These are phyloP conservation scores for Dichotomocladium elegans DNA, from an alignment of 371 early-diverging fungal genomes.

Conservation along the genomic window DNA sequence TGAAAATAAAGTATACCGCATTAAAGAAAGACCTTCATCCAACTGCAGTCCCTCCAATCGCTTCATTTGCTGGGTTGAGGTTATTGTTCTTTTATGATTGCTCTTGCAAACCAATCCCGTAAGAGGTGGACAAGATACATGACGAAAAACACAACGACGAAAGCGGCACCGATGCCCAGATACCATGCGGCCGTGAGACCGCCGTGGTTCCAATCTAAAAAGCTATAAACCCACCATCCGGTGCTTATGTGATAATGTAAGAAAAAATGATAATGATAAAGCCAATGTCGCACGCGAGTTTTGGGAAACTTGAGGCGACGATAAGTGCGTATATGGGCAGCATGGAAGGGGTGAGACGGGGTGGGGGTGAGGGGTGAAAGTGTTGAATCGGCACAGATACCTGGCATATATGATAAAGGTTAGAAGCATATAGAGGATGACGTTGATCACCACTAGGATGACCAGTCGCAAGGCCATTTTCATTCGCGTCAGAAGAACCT, in stretches of 20 bases:
- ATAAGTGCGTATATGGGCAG: no score
- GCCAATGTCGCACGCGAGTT: not conserved
- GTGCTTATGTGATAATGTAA: no score
- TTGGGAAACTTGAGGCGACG: not conserved
- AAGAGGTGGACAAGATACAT: slow-evolving; percentile 31
- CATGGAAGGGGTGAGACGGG: no score
- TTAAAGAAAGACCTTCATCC: no score
- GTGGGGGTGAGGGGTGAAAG: no score
- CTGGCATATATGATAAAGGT: slow-evolving; percentile 44
- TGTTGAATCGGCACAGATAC: no score
- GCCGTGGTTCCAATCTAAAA: slow-evolving; percentile 52
- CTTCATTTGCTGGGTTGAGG: no score
- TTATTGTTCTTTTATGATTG: slow-evolving; percentile 32
- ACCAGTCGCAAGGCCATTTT: slow-evolving; percentile 36
- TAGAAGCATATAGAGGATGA: slow-evolving; percentile 48
- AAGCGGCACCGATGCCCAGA: slow-evolving; percentile 28
- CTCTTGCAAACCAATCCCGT: slow-evolving; percentile 18
- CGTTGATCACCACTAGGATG: slow-evolving; percentile 26
- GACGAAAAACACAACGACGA: slow-evolving; percentile 32
- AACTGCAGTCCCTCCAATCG: no score
- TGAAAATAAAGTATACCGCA: no score
- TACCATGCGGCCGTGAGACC: slow-evolving; percentile 39
- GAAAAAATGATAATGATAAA: not conserved
- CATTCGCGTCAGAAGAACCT: slow-evolving; percentile 51
- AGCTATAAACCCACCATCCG: slow-evolving; percentile 49